Base-by-base conservation (phyloP, 306 rosid species). In the Dryas drummondii region DNA sequence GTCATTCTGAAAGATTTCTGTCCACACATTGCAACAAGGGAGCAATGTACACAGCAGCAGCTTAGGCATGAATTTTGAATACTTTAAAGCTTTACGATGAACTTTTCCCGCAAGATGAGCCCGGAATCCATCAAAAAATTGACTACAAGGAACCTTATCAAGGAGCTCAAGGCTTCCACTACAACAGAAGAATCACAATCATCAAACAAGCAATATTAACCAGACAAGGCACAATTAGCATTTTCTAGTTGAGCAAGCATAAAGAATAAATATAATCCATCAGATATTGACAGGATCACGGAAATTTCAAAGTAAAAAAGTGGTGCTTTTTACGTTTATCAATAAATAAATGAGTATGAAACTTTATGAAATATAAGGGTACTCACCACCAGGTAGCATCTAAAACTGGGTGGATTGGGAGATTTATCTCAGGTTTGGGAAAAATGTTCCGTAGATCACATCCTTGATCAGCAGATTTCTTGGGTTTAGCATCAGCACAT, bases 301-400 rank as follows among this genome's bases (percentile, higher is more conserved):
- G 14, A 32, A 57, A 19, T 22, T 57, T 57, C 62, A 19, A 9
- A 55, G 13, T 51, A 51, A 32, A 32, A 32, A 32, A 32, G 3
- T 32, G 17, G 14, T 2, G 56, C 19, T 52, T 52, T 52, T 52
- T 3, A 14, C 56, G 12, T 52, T 52, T 4, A 52, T 52, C 56
- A 57, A 19, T 22, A 57, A 10, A 57, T 57, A 26, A 27, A 68
- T 9, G 40, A 70, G 37, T 53, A 4, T 40, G 50, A 37, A 69
- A 37, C 59, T 15, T 8, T 37, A 9, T 51, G 26, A 69, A 52
- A 1, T 40, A 68, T 68, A 52, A 68, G 73, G n/a, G 2, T 8
- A 7, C 74, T 70, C 61, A 70, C 74, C 74, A 52, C 74, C 74
- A 70, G 14, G 16, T 37, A 70, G 17, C 74, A 52, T 70, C 74